Base-by-base conservation (phyloP, 352 stramenopile species). In the Phytophthora melonis region DNA sequence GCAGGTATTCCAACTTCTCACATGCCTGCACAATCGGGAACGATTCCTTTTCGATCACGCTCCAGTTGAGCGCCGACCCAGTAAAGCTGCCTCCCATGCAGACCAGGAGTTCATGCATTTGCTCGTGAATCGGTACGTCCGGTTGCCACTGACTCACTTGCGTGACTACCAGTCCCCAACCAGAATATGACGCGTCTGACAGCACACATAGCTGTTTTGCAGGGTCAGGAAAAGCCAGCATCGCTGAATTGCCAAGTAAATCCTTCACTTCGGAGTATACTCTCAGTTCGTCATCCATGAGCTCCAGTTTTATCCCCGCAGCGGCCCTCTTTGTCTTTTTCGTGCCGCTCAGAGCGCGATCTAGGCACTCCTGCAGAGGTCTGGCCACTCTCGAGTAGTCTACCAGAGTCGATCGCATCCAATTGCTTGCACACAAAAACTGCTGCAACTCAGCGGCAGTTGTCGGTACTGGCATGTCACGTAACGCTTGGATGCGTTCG, bases 121-220 rank as follows among this genome's bases (percentile, higher is more conserved):
- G 53, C 7, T 58, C 13, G 18, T 43, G 14, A 7, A 36, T 23
- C 3, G 53, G 25, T 11, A 58, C 14, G 3, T 43, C 53, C 4
- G 23, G 25, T 34, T 58, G 19, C 53, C 53, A 58, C 11, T 58
- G 14, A 23, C 6, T n/a, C 5, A 58, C 39, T 52, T 63, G 21
- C 9, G 57, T 36, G 27, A 56, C 76, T 56, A 60, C 73, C 52
- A 54, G 76, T 71, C 68, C 69, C 73, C 10, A 81, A 19, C 13
- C 43, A n/a, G 18, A 9, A 52, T 52, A 7, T 21, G 43, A 52
- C 10, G 43, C 43, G 43, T 21, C 43, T 21, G 43, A 52, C 43
- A 52, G 13, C 43, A 52, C 10, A 10, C 13, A 11, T 21, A 52
- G 18, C 16, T 52, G 43, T 7, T 52, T 52, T 7, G 43, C 7